Evolutionary conservation across 768 basidiomycete genomes (phyloP).

Genomic region (Amylocystis lapponica): DNA sequence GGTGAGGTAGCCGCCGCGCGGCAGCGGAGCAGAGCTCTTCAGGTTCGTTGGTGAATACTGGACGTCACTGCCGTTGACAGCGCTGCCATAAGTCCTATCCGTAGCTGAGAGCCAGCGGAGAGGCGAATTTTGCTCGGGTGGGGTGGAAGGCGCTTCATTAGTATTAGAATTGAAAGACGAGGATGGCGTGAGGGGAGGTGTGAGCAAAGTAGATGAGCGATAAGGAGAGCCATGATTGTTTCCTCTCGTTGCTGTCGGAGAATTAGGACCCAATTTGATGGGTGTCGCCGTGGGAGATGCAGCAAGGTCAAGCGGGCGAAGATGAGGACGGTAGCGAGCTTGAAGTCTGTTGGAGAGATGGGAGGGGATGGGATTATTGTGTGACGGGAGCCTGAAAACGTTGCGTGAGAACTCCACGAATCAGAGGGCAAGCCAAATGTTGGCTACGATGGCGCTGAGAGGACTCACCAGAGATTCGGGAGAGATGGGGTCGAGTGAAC

Average conservation of each 20-base stretch:
- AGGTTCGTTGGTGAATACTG: slow-evolving; percentile 7
- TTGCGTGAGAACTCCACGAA: background rate
- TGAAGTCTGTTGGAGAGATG: slow-evolving; percentile 26
- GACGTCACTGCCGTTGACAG: slow-evolving; percentile 1
- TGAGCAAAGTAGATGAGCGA: slow-evolving; percentile 38
- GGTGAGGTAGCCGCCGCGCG: slow-evolving; percentile 12
- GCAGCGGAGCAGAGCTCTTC: slow-evolving; percentile 3
- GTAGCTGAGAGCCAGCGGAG: slow-evolving; percentile 10
- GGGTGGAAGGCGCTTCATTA: slow-evolving; percentile 23
- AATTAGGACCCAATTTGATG: slow-evolving; percentile 12
- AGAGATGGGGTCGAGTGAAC: slow-evolving; percentile 49
- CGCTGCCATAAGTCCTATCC: slow-evolving; percentile 4
- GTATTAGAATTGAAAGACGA: slow-evolving; percentile 41
- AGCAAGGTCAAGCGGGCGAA: slow-evolving; percentile 30
- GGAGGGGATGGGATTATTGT: slow-evolving; percentile 37
- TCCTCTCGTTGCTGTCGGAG: slow-evolving; percentile 1
- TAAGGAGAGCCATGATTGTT: slow-evolving; percentile 10
- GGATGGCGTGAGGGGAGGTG: slow-evolving; percentile 68
- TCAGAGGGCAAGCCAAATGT: background rate
- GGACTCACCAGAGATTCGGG: slow-evolving; percentile 58
- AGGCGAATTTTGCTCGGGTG: slow-evolving; percentile 12
- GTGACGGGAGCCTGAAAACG: slow-evolving; percentile 39
- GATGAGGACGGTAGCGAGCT: slow-evolving; percentile 23
- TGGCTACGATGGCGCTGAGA: slow-evolving; percentile 6
- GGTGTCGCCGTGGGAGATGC: slow-evolving; percentile 16